These are phyloP conservation scores for Ceratocystis cacaofunesta DNA, from an alignment of 2,329 filamentous ascomycete genomes.

Conservation along the genomic window DNA sequence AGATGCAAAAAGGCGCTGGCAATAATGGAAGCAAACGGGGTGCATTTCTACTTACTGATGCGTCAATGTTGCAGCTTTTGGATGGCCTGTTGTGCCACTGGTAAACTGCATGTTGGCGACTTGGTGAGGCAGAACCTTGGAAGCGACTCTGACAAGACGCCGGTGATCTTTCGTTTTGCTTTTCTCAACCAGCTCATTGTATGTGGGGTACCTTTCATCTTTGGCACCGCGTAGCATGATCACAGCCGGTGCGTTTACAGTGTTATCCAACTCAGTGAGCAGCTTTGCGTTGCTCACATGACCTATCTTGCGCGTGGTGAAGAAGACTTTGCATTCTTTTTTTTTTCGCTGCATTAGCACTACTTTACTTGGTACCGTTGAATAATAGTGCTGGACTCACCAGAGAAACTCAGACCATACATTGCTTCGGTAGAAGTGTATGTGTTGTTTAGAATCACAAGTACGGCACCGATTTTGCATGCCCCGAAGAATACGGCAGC, in stretches of 20 bases:
- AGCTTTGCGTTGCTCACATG: slow-evolving; percentile 47
- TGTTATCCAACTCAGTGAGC: slow-evolving; percentile 36
- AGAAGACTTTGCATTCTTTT: slow-evolving; percentile 56
- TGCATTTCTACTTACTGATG: slow-evolving; percentile 37
- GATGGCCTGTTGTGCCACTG: slow-evolving; percentile 56
- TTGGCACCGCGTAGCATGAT: slow-evolving; percentile 47
- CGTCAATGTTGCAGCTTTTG: slow-evolving; percentile 62
- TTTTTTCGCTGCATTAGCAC: slow-evolving; percentile 24
- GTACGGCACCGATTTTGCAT: slow-evolving; percentile 48
- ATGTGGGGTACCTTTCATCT: slow-evolving; percentile 41
- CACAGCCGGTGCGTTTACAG: slow-evolving; percentile 34
- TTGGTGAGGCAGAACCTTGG: slow-evolving; percentile 45
- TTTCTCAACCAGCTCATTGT: slow-evolving; percentile 40
- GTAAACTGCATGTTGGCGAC: slow-evolving; percentile 65
- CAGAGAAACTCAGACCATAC: slow-evolving; percentile 55
- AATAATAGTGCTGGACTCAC: slow-evolving; percentile 27
- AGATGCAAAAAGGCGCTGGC: neutral
- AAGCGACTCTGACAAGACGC: slow-evolving; percentile 37
- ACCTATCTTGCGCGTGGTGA: slow-evolving; percentile 56
- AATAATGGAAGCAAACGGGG: no score
- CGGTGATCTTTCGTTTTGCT: slow-evolving; percentile 36
- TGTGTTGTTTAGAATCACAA: slow-evolving; percentile 71
- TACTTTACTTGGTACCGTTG: no score
- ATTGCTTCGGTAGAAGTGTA: slow-evolving; percentile 60
- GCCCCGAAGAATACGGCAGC: slow-evolving; percentile 59